Conservation (phyloP, 306 rosid genomes). For the Sindora glabra region DNA sequence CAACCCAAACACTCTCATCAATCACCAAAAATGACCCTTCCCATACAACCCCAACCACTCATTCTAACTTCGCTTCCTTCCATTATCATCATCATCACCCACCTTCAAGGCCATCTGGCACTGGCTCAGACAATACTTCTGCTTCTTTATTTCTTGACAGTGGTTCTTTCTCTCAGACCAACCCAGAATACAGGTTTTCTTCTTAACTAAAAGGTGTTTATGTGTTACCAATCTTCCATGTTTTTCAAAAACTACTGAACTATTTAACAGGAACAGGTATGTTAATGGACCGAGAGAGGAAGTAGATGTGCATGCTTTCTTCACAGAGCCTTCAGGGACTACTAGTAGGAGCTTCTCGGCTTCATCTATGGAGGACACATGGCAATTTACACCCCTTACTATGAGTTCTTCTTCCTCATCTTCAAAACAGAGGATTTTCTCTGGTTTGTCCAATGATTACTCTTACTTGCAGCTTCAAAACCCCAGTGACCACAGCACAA, state of each 20-base stretch:
- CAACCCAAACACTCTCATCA: slow-evolving; percentile 40
- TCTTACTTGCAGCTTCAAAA: slow-evolving; percentile 76
- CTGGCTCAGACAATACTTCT: slow-evolving; percentile 43
- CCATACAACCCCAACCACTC: slow-evolving; percentile 31
- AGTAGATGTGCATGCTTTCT: slow-evolving; percentile 77
- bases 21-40: slow-evolving; percentile 32
- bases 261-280: slow-evolving; percentile 43
- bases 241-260: neutral
- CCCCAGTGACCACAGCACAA: too few species aligned
- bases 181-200: slow-evolving; percentile 60
- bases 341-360: slow-evolving; percentile 64
- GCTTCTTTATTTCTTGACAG: slow-evolving; percentile 56
- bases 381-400: slow-evolving; percentile 81
- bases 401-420: slow-evolving; percentile 72
- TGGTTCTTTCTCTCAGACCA: slow-evolving; percentile 39
- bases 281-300: slow-evolving; percentile 66
- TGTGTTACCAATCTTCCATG: neutral
- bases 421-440: slow-evolving; percentile 54
- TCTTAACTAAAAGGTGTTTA: neutral
- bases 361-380: slow-evolving; percentile 64
- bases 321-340: slow-evolving; percentile 81
- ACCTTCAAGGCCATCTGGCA: slow-evolving; percentile 36
- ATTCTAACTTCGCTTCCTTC: slow-evolving; percentile 23
- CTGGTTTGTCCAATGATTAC: slow-evolving; percentile 48
- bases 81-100: too few species aligned